Conservation (phyloP, 176 grass and related monocot genomes). For the Dendrocalamus sinicus region DNA sequence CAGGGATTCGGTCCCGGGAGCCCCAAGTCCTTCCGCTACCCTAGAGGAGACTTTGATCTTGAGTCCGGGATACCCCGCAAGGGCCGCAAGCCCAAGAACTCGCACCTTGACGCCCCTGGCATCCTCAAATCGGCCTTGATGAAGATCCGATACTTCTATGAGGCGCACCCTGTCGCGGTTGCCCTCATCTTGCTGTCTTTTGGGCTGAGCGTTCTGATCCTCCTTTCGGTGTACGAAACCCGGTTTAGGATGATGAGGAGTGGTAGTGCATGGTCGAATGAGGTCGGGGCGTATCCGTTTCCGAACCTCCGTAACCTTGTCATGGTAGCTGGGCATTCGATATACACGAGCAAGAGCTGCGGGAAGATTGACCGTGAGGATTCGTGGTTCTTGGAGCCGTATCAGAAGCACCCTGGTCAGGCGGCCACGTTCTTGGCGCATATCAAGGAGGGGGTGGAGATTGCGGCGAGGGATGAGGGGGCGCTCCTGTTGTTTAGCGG, state of each 20-base stretch:
- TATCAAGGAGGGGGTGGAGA: constrained; percentile 76
- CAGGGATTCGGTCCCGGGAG: constrained; percentile 73
- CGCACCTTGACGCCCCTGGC: constrained; percentile 49
- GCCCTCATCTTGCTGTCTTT: constrained; percentile 64
- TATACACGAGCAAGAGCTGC: constrained; percentile 75
- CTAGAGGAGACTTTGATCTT: constrained; percentile 74
- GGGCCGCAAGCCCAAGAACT: constrained; percentile 59
- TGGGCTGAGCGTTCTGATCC: constrained; percentile 61
- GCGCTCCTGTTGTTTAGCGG: constrained; percentile 91
- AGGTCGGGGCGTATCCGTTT: constrained; percentile 56
- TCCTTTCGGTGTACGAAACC: constrained; percentile 77
- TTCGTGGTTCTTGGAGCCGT: constrained; percentile 86
- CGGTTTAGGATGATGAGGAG: constrained; percentile 60
- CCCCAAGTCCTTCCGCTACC: constrained; percentile 81
- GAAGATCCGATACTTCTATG: constrained; percentile 57
- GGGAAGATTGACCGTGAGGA: constrained; percentile 68
- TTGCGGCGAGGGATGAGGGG: constrained; percentile 55
- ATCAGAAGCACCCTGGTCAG: constrained; percentile 87
- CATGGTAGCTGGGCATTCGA: constrained; percentile 92
- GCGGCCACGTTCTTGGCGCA: constrained; percentile 82
- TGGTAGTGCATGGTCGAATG: background rate
- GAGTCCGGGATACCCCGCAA: constrained; percentile 67
- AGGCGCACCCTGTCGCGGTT: constrained; percentile 72
- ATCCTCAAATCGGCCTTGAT: constrained; percentile 45
- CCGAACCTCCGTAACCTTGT: constrained; percentile 68